These are phyloP conservation scores for Penicillium sp. DNA, from an alignment of 2,329 filamentous ascomycete genomes.

Conservation along the genomic window DNA sequence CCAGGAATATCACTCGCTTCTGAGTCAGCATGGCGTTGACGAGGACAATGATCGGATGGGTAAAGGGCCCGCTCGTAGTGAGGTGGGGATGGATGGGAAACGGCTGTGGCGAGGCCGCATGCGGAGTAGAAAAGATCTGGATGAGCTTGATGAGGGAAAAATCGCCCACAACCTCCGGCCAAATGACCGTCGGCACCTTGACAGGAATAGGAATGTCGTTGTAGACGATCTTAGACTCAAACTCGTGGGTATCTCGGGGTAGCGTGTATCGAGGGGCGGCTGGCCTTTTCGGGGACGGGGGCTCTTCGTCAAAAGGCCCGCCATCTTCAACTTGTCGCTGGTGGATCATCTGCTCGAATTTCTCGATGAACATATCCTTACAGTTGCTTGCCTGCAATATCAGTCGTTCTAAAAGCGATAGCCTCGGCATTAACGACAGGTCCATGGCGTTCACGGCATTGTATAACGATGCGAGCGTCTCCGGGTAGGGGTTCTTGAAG, in stretches of 20 bases:
- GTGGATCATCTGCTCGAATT: slow-evolving; percentile 90
- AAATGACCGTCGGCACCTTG: slow-evolving; percentile 86
- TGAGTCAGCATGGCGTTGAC: slow-evolving; percentile 92
- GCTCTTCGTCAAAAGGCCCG: no score
- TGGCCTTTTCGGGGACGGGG: slow-evolving; percentile 48
- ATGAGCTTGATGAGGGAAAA: slow-evolving; percentile 97
- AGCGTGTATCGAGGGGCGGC: slow-evolving; percentile 65
- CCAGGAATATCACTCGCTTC: slow-evolving; percentile 90
- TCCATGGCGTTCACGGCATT: slow-evolving; percentile 95
- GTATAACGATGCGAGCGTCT: slow-evolving; percentile 81
- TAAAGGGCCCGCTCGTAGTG: slow-evolving; percentile 79
- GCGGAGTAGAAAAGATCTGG: slow-evolving; percentile 77
- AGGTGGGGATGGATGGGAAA: slow-evolving; percentile 84
- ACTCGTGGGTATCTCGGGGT: slow-evolving; percentile 92
- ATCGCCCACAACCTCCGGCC: slow-evolving; percentile 92
- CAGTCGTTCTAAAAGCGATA: slow-evolving; percentile 74
- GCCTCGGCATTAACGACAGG: slow-evolving; percentile 77
- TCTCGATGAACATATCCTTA: slow-evolving; percentile 93
- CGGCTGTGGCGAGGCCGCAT: slow-evolving; percentile 74
- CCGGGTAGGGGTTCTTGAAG: slow-evolving; percentile 79
- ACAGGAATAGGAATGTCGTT: slow-evolving; percentile 94
- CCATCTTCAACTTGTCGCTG: slow-evolving; percentile 72
- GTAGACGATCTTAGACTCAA: slow-evolving; percentile 89
- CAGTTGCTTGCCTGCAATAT: slow-evolving; percentile 84
- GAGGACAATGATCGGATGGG: slow-evolving; percentile 88